These are phyloP conservation scores for Chalciporus sp. DNA, from an alignment of 1,284 basidiomycete genomes.

Conservation along the genomic window DNA sequence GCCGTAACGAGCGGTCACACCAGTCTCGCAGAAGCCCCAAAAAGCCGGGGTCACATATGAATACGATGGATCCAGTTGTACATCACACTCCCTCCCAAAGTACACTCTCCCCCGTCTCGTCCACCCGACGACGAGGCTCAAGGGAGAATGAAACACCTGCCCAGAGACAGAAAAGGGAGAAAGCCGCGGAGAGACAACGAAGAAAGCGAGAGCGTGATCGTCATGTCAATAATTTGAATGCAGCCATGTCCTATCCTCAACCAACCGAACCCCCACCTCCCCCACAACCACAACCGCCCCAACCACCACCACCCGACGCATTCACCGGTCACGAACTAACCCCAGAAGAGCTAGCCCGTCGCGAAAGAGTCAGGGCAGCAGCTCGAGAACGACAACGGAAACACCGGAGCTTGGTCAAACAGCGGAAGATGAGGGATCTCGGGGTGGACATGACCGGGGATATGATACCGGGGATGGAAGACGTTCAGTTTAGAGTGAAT, in stretches of 20 bases:
- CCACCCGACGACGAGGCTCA: constrained; percentile 51
- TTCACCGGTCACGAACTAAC: constrained; percentile 47
- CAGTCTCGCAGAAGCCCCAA: constrained; percentile 18
- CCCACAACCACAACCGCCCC: constrained; percentile 33
- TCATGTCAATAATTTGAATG: constrained; percentile 42
- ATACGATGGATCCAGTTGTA: constrained; percentile 38
- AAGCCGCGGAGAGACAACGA: constrained; percentile 78
- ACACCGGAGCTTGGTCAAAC: constrained; percentile 74
- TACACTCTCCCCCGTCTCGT: constrained; percentile 32
- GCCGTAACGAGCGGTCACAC: constrained; percentile 39
- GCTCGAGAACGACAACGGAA: constrained; percentile 78
- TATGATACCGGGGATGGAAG: constrained; percentile 59
- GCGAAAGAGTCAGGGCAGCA: constrained; percentile 68
- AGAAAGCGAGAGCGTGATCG: constrained; percentile 78
- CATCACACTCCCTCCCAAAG: constrained; percentile 36
- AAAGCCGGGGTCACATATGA: constrained; percentile 23
- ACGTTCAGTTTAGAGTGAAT: constrained; percentile 59
- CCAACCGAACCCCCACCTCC: constrained; percentile 28
- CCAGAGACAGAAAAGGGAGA: constrained; percentile 74
- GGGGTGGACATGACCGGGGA: constrained; percentile 75
- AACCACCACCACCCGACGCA: constrained; percentile 26
- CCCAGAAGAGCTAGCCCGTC: constrained; percentile 62
- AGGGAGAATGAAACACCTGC: constrained; percentile 71
- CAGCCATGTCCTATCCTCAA: constrained; percentile 41
- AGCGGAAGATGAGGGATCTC: constrained; percentile 75